These are phyloP conservation scores for Datura wrightii DNA, from an alignment of 257 asterid genomes.

Conservation along the genomic window DNA sequence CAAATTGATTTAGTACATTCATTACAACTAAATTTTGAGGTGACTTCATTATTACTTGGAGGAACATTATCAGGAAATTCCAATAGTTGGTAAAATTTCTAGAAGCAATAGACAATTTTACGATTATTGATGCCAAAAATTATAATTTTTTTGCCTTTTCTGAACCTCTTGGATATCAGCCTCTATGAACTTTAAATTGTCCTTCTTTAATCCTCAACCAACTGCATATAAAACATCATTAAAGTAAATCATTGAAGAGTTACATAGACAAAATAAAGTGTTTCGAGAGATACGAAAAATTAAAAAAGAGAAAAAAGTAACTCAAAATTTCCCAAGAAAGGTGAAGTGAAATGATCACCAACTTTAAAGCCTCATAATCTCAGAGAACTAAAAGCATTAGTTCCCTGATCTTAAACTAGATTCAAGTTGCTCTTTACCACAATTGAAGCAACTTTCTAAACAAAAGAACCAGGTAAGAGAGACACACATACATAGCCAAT, in stretches of 20 bases:
- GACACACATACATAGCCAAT: not conserved
- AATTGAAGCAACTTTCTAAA: not conserved
- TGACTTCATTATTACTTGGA: conserved; percentile 58
- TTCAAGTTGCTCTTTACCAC: not conserved
- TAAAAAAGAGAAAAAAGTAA: not conserved
- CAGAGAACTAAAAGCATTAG: not conserved
- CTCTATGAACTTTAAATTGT: not conserved
- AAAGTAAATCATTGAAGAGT: not conserved
- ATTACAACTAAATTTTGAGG: not conserved
- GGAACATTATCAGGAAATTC: conserved; percentile 83
- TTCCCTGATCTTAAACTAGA: not conserved
- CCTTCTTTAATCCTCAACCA: not conserved
- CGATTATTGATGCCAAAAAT: not conserved
- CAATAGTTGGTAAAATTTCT: not conserved
- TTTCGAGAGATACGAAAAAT: not conserved
- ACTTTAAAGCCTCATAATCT: not conserved
- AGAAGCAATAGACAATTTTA: not conserved
- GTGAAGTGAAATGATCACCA: not conserved
- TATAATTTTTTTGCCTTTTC: not conserved
- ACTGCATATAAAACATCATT: not conserved
- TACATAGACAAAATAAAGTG: not conserved
- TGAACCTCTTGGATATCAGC: not conserved
- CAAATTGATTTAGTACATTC: not conserved
- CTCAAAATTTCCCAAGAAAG: too few relatives aligned
- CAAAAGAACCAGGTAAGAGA: not conserved